These are phyloP conservation scores for Suillus decipiens DNA, from an alignment of 768 basidiomycete species.

Conservation along the genomic window DNA sequence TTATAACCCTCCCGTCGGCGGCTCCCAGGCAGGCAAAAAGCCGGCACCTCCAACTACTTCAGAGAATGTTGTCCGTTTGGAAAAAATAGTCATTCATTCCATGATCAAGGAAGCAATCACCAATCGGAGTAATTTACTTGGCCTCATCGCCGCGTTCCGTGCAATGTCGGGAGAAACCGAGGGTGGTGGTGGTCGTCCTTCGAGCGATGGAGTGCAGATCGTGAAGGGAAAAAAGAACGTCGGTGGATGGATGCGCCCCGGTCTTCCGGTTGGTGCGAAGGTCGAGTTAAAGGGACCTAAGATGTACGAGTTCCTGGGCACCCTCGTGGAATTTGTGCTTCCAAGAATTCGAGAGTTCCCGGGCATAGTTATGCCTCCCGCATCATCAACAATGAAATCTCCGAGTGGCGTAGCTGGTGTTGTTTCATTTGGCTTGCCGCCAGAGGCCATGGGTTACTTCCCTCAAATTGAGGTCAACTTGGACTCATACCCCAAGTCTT, in stretches of 20 bases:
- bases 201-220: constrained; percentile 77
- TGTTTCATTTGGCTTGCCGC: constrained; percentile 84
- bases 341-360: constrained; percentile 90
- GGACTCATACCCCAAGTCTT: constrained; percentile 82
- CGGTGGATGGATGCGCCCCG: constrained; percentile 83
- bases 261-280: constrained; percentile 83
- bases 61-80: constrained; percentile 72
- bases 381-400: constrained; percentile 67
- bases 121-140: constrained; percentile 73
- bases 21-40: constrained; percentile 65
- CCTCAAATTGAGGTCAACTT: constrained; percentile 95
- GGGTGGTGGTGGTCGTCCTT: constrained; percentile 69
- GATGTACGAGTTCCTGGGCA: constrained; percentile 94
- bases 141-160: constrained; percentile 85
- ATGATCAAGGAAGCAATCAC: constrained; percentile 80
- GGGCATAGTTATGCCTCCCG: constrained; percentile 78
- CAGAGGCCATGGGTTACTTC: constrained; percentile 85
- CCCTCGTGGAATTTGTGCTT: constrained; percentile 91
- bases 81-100: constrained; percentile 83
- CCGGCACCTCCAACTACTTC: constrained; percentile 65
- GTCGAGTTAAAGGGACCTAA: constrained; percentile 87
- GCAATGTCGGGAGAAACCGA: constrained; percentile 84
- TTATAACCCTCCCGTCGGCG: constrained; percentile 73
- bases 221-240: constrained; percentile 66
- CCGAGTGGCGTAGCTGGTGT: constrained; percentile 84